Evolutionary conservation across 768 basidiomycete species (phyloP).

Genomic region (Mycena polygramma): DNA sequence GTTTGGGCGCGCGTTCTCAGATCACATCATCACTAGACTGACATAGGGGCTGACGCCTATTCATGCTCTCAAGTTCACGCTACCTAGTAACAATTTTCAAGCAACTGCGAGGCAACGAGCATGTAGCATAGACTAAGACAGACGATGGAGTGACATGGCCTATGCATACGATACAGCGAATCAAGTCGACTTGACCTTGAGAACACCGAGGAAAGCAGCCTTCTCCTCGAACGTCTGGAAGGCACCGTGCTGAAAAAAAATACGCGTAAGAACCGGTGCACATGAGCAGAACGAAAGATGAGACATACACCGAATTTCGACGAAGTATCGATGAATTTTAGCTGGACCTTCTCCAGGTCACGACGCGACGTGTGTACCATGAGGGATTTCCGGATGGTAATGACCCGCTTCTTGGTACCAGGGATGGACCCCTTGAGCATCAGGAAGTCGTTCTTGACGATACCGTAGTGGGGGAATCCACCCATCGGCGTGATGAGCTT

Average conservation of each 20-base stretch:
- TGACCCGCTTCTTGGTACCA: conserved; percentile 97
- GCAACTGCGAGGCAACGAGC: conserved; percentile 11
- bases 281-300: not conserved
- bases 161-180: conserved; percentile 56
- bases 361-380: conserved; percentile 96
- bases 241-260: conserved; percentile 79
- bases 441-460: conserved; percentile 98
- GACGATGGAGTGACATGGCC: conserved; percentile 49
- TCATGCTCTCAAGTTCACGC: too few species aligned
- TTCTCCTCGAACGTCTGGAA: conserved; percentile 99
- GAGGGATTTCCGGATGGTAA: conserved; percentile 97
- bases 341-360: conserved; percentile 97
- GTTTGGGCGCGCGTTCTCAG: conserved; percentile 19
- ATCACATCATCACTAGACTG: not conserved
- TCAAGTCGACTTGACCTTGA: conserved; percentile 84
- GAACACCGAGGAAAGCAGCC: conserved; percentile 91
- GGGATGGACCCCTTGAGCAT: conserved; percentile 97
- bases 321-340: conserved; percentile 99
- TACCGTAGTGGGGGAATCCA: conserved; percentile 99
- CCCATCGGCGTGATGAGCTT: conserved; percentile 97
- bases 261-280: conserved; percentile 18
- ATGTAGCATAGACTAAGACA: conserved; percentile 32
- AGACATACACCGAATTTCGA: conserved; percentile 93
- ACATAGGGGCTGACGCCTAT: too few species aligned
- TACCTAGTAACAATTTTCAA: too few species aligned